phyloP scores from a whole-genome alignment of 768 basidiomycete genomes.

The Termitomyces sp. region DNA sequence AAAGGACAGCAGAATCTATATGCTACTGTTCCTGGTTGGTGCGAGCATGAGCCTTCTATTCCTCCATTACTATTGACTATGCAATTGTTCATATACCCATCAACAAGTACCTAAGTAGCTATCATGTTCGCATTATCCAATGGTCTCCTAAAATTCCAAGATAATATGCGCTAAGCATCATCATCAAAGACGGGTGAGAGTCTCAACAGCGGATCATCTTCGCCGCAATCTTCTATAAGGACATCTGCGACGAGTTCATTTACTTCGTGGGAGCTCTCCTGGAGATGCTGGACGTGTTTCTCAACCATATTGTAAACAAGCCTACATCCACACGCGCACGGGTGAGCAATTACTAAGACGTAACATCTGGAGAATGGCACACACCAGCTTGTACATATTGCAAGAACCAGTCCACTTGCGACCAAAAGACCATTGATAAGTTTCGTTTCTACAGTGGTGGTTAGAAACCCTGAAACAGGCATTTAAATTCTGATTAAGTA shows the following conservation, averaged over 20 bases:
- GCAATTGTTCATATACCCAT: not conserved
- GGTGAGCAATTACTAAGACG: not conserved
- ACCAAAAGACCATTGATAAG: constrained; percentile 58
- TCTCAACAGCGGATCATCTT: constrained; percentile 53
- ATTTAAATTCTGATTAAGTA: constrained; percentile 25
- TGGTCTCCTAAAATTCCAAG: not conserved
- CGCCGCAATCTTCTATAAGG: constrained; percentile 49
- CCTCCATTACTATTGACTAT: constrained; percentile 68
- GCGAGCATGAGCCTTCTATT: constrained; percentile 90
- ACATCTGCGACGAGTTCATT: constrained; percentile 55
- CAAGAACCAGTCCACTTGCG: constrained; percentile 51
- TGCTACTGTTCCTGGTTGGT: constrained; percentile 87
- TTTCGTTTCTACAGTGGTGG: constrained; percentile 43
- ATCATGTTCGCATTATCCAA: not conserved
- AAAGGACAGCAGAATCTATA: constrained; percentile 82
- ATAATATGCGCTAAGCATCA: not conserved
- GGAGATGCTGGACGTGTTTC: constrained; percentile 50
- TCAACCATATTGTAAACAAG: constrained; percentile 60
- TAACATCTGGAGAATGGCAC: not conserved
- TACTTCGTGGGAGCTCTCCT: constrained; percentile 39
- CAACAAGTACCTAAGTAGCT: not conserved
- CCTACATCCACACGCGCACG: constrained; percentile 31
- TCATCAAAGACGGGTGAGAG: constrained; percentile 4
- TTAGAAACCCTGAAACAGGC: not conserved
- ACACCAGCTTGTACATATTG: constrained; percentile 25